A percentile compares a stretch with the other conserved stretches of the same genome.
Conservation (phyloP, 129 eudicot species). For the Lactuca saligna region DNA sequence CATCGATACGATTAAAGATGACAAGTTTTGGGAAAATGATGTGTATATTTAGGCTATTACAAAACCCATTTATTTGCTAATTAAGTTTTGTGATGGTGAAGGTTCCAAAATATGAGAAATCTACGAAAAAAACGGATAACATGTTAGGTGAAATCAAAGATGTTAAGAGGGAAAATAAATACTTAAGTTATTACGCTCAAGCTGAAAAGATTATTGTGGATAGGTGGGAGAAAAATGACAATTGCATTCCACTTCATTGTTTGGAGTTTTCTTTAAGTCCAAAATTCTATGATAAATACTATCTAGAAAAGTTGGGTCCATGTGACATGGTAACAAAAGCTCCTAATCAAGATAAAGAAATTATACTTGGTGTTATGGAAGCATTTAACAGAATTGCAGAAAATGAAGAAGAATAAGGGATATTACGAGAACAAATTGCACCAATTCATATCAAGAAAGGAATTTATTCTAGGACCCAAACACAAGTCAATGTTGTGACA, state of each 20-base stretch:
- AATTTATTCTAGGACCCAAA: neutral
- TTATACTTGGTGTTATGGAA: no score
- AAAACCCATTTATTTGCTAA: slow-evolving; percentile 16
- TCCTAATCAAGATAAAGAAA: no score
- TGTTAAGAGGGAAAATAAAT: no score
- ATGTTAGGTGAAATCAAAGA: no score
- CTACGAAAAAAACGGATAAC: no score
- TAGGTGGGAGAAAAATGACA: slow-evolving; percentile 5
- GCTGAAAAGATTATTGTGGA: neutral
- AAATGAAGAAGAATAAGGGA: neutral
- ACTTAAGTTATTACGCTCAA: no score
- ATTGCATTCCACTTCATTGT: neutral
- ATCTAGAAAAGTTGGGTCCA: neutral
- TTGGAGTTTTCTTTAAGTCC: neutral
- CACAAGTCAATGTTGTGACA: neutral
- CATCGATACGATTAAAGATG: no score
- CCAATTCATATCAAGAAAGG: neutral
- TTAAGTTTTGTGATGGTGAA: slow-evolving; percentile 8
- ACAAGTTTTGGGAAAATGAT: neutral
- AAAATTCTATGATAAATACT: neutral
- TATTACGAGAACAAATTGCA: neutral
- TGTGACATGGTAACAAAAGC: neutral
- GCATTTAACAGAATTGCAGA: no score
- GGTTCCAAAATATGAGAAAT: no score
- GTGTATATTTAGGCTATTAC: slow-evolving; percentile 2